These are phyloP conservation scores for Raffaelea ambrosiae DNA, from an alignment of 2,329 filamentous ascomycete genomes.

Conservation along the genomic window DNA sequence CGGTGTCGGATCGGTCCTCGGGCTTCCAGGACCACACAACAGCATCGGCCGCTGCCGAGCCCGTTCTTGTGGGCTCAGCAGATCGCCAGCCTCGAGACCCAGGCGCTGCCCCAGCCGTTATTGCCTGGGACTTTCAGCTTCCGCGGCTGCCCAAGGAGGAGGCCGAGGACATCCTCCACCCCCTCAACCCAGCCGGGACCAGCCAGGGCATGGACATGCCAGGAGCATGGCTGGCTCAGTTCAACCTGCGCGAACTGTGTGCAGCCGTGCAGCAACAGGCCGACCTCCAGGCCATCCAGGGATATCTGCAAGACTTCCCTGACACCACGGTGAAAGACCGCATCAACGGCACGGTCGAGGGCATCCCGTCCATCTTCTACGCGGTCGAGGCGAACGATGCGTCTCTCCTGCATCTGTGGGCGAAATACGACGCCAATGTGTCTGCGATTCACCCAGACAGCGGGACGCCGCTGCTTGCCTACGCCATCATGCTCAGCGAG, in stretches of 20 bases:
- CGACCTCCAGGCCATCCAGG: background rate
- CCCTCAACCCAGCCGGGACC: background rate
- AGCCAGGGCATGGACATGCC: background rate
- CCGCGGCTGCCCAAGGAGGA: conserved; percentile 3
- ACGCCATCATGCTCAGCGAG: conserved; percentile 5
- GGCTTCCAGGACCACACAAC: background rate
- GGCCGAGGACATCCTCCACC: background rate
- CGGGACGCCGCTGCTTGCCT: conserved; percentile 4
- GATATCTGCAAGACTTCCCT: background rate
- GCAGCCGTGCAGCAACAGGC: conserved; percentile 2
- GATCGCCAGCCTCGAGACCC: too few relatives aligned
- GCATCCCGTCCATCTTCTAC: conserved; percentile 8
- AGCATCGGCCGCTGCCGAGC: background rate
- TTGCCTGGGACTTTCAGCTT: conserved; percentile 3
- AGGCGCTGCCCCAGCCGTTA: background rate
- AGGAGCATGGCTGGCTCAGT: background rate
- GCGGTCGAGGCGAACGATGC: conserved; percentile 6
- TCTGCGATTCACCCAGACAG: background rate
- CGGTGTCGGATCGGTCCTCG: too few relatives aligned
- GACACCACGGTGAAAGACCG: background rate
- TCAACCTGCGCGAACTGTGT: conserved; percentile 1
- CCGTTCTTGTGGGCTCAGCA: background rate
- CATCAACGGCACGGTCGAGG: conserved; percentile 6
- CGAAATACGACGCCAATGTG: conserved; percentile 2
- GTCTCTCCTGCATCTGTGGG: conserved; percentile 6